Conservation (phyloP, 768 basidiomycete genomes). For the Leucocoprinus sp. region DNA sequence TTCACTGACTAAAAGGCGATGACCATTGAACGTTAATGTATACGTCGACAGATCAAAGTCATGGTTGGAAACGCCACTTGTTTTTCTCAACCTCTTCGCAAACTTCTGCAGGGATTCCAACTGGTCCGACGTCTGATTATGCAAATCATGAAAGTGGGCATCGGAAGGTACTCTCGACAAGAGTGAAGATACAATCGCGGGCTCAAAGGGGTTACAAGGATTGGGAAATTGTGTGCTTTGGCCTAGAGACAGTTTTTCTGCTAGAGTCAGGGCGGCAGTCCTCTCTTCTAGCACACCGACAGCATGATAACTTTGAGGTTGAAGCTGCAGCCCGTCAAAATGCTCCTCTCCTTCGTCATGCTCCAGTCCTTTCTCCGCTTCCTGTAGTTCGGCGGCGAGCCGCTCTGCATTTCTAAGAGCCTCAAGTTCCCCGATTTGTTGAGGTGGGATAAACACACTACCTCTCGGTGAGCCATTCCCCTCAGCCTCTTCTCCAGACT, state of each 20-base stretch:
- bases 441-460: slow-evolving; percentile 22
- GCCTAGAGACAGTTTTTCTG: slow-evolving; percentile 52
- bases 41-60: slow-evolving; percentile 32
- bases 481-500: slow-evolving; percentile 17
- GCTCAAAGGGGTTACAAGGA: slow-evolving; percentile 83
- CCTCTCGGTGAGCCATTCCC: slow-evolving; percentile 17
- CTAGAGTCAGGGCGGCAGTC: slow-evolving; percentile 56
- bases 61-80: slow-evolving; percentile 28
- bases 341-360: slow-evolving; percentile 22
- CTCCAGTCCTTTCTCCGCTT: slow-evolving; percentile 27
- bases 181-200: slow-evolving; percentile 50
- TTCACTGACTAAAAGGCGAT: slow-evolving; percentile 61
- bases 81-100: slow-evolving; percentile 41
- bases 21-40: slow-evolving; percentile 53
- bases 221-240: slow-evolving; percentile 70
- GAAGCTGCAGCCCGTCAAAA: slow-evolving; percentile 17
- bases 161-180: slow-evolving; percentile 59
- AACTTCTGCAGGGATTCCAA: slow-evolving; percentile 71
- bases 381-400: slow-evolving; percentile 41
- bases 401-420: slow-evolving; percentile 46
- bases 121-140: slow-evolving; percentile 42
- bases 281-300: slow-evolving; percentile 42
- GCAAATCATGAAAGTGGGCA: slow-evolving; percentile 52
- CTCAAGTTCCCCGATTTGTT: slow-evolving; percentile 30
- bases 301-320: slow-evolving; percentile 18